Evolutionary conservation across 441 rosid genomes (phyloP).

Genomic region (Populus hybrid): DNA sequence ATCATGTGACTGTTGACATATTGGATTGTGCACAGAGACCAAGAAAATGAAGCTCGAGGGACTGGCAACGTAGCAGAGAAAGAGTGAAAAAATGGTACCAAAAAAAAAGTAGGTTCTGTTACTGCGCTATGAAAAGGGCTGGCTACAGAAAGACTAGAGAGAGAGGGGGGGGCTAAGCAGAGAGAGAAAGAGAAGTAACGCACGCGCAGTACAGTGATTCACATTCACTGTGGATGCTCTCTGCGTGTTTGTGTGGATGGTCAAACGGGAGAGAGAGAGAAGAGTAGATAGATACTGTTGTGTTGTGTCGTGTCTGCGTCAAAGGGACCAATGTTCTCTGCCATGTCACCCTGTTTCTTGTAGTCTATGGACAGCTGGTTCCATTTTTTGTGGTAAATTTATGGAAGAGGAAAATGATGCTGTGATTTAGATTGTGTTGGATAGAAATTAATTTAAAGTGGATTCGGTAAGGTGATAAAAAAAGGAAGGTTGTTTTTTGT

Average conservation of each 20-base stretch:
- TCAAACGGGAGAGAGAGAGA: background rate
- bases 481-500: background rate
- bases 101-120: background rate
- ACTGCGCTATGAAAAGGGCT: constrained; percentile 38
- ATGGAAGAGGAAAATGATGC: background rate
- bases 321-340: background rate
- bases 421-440: background rate
- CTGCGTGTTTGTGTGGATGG: background rate
- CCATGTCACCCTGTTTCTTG: background rate
- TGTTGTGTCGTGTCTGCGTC: background rate
- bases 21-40: background rate
- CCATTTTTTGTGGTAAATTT: background rate
- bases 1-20: background rate
- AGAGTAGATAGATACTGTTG: background rate
- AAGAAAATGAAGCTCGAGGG: constrained; percentile 21
- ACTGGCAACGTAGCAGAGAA: background rate
- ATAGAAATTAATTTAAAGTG: background rate
- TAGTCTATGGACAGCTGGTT: background rate
- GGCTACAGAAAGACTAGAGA: background rate
- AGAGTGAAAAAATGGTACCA: background rate
- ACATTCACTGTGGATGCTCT: background rate
- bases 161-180: constrained; percentile 14
- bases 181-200: background rate
- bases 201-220: constrained; percentile 11
- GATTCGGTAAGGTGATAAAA: background rate